phyloP scores from a whole-genome alignment of 805 yeast genomes.

The Zygosaccharomyces bailii region DNA sequence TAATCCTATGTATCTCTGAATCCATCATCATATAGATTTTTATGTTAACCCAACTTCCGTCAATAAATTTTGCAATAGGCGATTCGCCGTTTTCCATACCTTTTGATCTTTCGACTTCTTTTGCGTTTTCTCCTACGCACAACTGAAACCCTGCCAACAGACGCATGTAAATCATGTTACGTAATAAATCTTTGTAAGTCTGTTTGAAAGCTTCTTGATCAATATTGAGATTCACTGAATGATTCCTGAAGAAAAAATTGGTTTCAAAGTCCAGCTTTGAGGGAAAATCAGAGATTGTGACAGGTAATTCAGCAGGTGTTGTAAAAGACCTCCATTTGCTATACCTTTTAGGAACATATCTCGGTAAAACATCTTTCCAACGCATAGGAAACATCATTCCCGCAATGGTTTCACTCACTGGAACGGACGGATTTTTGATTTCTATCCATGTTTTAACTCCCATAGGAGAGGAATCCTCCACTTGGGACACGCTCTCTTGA shows the following conservation, averaged over 20 bases:
- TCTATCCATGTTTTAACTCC: constrained; percentile 50
- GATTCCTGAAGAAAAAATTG: constrained; percentile 78
- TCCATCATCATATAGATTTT: constrained; percentile 73
- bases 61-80: constrained; percentile 55
- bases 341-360: constrained; percentile 56
- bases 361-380: constrained; percentile 90
- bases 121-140: constrained; percentile 68
- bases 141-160: constrained; percentile 87
- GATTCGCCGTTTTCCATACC: constrained; percentile 46
- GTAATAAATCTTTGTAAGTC: constrained; percentile 59
- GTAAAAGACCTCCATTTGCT: constrained; percentile 92
- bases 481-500: not conserved
- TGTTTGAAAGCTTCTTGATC: constrained; percentile 49
- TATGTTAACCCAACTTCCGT: constrained; percentile 48
- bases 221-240: constrained; percentile 64
- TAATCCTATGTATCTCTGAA: constrained; percentile 81
- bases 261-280: constrained; percentile 59
- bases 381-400: constrained; percentile 66
- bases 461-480: not conserved
- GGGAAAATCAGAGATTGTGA: constrained; percentile 77
- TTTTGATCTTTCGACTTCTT: constrained; percentile 50
- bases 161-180: constrained; percentile 83
- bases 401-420: constrained; percentile 51
- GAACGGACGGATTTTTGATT: constrained; percentile 73
- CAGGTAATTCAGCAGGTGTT: constrained; percentile 90